These are phyloP conservation scores for Irpex lacteus DNA, from an alignment of 1,284 basidiomycete genomes.

Conservation along the genomic window DNA sequence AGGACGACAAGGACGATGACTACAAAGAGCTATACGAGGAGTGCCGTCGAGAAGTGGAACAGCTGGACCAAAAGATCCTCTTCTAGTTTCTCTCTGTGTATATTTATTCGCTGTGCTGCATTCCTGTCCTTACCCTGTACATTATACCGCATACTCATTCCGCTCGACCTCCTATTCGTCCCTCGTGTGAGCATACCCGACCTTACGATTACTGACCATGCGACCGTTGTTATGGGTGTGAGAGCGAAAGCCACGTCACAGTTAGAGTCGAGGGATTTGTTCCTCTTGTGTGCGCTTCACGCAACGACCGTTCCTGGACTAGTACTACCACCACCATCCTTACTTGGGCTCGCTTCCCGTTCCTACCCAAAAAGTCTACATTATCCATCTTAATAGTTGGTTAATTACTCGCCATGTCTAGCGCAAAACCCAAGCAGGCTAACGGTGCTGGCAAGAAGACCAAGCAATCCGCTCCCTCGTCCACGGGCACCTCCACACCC, in stretches of 20 bases:
- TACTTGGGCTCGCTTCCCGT: conserved; percentile 4
- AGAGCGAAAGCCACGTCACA: conserved; percentile 27
- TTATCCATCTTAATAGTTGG: not conserved
- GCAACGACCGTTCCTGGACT: conserved; percentile 6
- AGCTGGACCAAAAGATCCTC: conserved; percentile 70
- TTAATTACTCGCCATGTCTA: not conserved
- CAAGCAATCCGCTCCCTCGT: conserved; percentile 27
- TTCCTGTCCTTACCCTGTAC: conserved; percentile 5
- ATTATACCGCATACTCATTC: conserved; percentile 3
- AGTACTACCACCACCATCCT: conserved; percentile 23
- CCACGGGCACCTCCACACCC: conserved; percentile 14
- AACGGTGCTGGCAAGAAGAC: conserved; percentile 41
- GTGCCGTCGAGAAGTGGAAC: conserved; percentile 81
- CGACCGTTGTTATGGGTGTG: conserved; percentile 8
- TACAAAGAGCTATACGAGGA: conserved; percentile 85
- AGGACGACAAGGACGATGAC: conserved; percentile 72
- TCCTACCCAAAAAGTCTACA: conserved; percentile 19
- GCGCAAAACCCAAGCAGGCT: conserved; percentile 50
- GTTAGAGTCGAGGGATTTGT: conserved; percentile 12
- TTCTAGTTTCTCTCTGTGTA: conserved; percentile 39
- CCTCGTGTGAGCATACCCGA: not conserved
- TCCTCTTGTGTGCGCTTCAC: conserved; percentile 18
- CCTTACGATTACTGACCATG: not conserved
- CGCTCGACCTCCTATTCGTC: not conserved
- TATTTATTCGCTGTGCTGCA: conserved; percentile 7